Percentiles rank a stretch among this genome's conserved stretches.
These are phyloP conservation scores for Rossbeevera mucosa DNA, from an alignment of 768 basidiomycete species.

Conservation along the genomic window DNA sequence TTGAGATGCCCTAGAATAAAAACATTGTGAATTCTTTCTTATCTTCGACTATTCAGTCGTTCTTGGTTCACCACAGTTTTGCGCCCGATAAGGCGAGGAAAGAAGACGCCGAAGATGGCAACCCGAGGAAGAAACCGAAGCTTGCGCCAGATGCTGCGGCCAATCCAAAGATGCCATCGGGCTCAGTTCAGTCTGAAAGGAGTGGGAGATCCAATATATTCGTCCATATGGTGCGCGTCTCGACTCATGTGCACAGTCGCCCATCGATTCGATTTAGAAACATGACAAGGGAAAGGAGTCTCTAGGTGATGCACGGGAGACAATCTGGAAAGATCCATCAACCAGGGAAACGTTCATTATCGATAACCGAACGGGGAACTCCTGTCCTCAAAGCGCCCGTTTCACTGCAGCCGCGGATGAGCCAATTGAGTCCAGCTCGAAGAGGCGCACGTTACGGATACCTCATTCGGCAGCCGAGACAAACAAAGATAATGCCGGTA, in stretches of 20 bases:
- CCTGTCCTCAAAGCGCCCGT: conserved; percentile 35
- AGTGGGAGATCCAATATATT: conserved; percentile 7
- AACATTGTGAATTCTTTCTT: conserved; percentile 53
- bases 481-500: conserved; percentile 7
- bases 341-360: conserved; percentile 58
- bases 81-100: conserved; percentile 19
- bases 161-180: conserved; percentile 6
- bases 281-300: conserved; percentile 11
- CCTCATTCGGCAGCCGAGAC: conserved; percentile 4
- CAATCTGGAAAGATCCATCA: conserved; percentile 57
- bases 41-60: conserved; percentile 52
- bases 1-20: conserved; percentile 45
- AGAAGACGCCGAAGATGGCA: conserved; percentile 17
- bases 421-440: conserved; percentile 6
- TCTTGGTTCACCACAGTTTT: conserved; percentile 65
- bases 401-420: conserved; percentile 5
- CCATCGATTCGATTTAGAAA: conserved; percentile 10
- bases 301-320: conserved; percentile 30
- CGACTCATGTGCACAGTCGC: conserved; percentile 1
- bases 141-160: conserved; percentile 20
- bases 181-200: conserved; percentile 3
- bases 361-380: conserved; percentile 68
- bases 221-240: conserved; percentile 20
- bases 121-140: conserved; percentile 53
- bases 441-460: conserved; percentile 15